Conservation (phyloP, 1,284 basidiomycete species). For the Butyriboletus appendiculatus region DNA sequence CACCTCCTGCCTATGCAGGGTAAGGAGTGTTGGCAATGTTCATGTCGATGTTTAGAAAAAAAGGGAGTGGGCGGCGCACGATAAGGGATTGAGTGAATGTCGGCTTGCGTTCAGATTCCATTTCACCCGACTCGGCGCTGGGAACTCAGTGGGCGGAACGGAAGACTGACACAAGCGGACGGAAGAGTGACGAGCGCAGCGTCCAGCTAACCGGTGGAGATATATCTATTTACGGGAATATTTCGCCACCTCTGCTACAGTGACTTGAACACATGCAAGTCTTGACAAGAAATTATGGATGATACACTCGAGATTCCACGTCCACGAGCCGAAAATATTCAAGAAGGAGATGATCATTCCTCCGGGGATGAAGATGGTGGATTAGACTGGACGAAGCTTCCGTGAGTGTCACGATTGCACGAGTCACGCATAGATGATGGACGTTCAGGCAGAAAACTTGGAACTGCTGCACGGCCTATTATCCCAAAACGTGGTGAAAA, state of each 20-base stretch:
- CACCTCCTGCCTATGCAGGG: constrained; percentile 70
- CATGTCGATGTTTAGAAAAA: constrained; percentile 4
- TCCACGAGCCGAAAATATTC: constrained; percentile 19
- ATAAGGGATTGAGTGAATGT: constrained; percentile 39
- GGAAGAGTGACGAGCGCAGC: not conserved
- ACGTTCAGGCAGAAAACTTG: constrained; percentile 22
- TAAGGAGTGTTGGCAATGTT: constrained; percentile 13
- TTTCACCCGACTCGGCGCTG: constrained; percentile 11
- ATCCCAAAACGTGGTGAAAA: constrained; percentile 96
- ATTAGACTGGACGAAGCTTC: constrained; percentile 61
- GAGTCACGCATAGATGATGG: constrained; percentile 1
- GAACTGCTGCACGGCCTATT: constrained; percentile 40
- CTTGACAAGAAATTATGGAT: constrained; percentile 40
- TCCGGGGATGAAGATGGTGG: constrained; percentile 60
- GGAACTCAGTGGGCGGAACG: constrained; percentile 6
- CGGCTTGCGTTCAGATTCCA: constrained; percentile 34
- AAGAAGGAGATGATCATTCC: constrained; percentile 34
- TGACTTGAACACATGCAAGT: not conserved
- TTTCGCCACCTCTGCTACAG: not conserved
- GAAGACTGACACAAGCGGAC: constrained; percentile 4
- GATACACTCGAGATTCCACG: constrained; percentile 48
- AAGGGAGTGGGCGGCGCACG: constrained; percentile 27
- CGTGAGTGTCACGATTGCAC: constrained; percentile 25
- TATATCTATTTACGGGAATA: constrained; percentile 8
- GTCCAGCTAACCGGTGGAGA: not conserved